Percentiles rank a stretch among this genome's conserved stretches.
Conservation (phyloP, 2,329 filamentous ascomycete genomes). For the Neodidymelliopsis sp. region DNA sequence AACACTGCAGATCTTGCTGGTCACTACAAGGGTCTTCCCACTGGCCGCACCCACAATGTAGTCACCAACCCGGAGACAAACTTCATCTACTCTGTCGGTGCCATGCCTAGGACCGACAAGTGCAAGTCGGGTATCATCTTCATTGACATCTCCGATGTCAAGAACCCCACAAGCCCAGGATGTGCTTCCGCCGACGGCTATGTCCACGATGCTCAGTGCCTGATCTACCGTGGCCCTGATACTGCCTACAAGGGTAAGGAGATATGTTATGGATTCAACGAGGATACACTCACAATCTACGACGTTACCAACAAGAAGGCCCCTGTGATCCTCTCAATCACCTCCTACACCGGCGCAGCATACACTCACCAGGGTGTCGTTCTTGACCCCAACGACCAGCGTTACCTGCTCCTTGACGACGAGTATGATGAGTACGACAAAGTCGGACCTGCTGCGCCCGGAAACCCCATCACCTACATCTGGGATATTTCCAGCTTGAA, state of each 20-base stretch:
- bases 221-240: slow-evolving; percentile 63
- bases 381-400: slow-evolving; percentile 49
- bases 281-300: slow-evolving; percentile 61
- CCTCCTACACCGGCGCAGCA: slow-evolving; percentile 63
- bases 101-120: slow-evolving; percentile 38
- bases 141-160: slow-evolving; percentile 63
- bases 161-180: slow-evolving; percentile 62
- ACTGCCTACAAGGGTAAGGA: slow-evolving; percentile 57
- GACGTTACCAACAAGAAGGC: slow-evolving; percentile 60
- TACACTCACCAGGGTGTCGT: slow-evolving; percentile 68
- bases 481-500: slow-evolving; percentile 48
- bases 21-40: slow-evolving; percentile 46
- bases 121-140: slow-evolving; percentile 66
- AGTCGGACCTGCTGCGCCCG: slow-evolving; percentile 41
- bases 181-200: slow-evolving; percentile 65
- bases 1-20: slow-evolving; percentile 44
- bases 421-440: slow-evolving; percentile 51
- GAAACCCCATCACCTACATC: slow-evolving; percentile 50
- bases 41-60: slow-evolving; percentile 49
- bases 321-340: slow-evolving; percentile 59
- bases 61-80: slow-evolving; percentile 48
- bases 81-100: slow-evolving; percentile 50
- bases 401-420: slow-evolving; percentile 49
- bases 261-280: slow-evolving; percentile 66
- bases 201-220: slow-evolving; percentile 68